phyloP scores from a whole-genome alignment of 2,329 filamentous ascomycete species.

The Aureobasidium sp. region DNA sequence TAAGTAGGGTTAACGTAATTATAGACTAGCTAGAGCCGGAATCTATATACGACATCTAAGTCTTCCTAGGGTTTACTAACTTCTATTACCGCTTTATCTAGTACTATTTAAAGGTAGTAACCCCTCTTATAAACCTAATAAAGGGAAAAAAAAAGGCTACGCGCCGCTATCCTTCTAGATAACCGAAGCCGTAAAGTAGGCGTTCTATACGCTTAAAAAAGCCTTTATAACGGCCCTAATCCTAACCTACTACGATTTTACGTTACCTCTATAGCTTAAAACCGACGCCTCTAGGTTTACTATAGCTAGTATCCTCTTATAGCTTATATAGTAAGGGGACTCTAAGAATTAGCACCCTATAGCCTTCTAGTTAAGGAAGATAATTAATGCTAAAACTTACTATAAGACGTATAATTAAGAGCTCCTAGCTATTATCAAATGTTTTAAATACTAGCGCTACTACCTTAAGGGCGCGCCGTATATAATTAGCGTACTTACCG shows the following conservation, averaged over 20 bases:
- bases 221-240: constrained; percentile 12
- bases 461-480: constrained; percentile 12
- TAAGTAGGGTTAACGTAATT: not conserved
- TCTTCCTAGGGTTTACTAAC: constrained; percentile 16
- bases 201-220: constrained; percentile 14
- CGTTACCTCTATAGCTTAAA: not conserved
- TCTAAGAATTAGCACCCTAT: not conserved
- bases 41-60: constrained; percentile 3
- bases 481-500: not conserved
- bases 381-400: constrained; percentile 5
- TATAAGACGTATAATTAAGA: constrained; percentile 18
- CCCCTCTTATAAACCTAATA: not conserved
- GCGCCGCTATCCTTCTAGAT: not conserved
- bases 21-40: not conserved
- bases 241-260: constrained; percentile 13
- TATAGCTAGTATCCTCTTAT: constrained; percentile 12
- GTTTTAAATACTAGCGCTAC: constrained; percentile 16
- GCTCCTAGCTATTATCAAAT: constrained; percentile 16
- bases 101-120: not conserved
- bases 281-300: constrained; percentile 12
- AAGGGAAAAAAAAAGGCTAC: not conserved
- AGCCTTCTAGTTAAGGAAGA: constrained; percentile 12
- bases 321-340: not conserved
- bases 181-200: not conserved
- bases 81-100: constrained; percentile 15